These are phyloP conservation scores for Hyaloscypha bicolor DNA, from an alignment of 495 filamentous ascomycete species.

Conservation along the genomic window DNA sequence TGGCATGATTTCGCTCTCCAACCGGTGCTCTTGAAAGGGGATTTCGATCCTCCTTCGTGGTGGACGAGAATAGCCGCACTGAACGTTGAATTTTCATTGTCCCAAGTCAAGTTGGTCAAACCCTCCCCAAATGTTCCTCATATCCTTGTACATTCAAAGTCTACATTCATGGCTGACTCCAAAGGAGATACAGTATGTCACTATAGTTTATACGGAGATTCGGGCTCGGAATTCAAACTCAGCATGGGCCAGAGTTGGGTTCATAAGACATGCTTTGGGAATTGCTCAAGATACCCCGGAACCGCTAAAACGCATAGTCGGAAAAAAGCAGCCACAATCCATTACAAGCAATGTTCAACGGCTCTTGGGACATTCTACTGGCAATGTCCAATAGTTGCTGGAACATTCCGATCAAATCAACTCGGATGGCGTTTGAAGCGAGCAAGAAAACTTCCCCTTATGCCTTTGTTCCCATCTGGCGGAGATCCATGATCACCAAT, in stretches of 20 bases:
- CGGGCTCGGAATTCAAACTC: neutral
- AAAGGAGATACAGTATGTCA: neutral
- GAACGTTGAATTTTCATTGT: too few relatives aligned
- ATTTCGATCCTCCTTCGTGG: too few relatives aligned
- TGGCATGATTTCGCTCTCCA: too few relatives aligned
- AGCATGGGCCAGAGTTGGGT: conserved; percentile 7
- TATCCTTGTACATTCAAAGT: neutral
- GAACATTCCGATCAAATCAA: conserved; percentile 7
- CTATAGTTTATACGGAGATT: neutral
- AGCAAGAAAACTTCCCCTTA: conserved; percentile 24
- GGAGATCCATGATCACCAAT: conserved; percentile 16
- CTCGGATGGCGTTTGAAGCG: conserved; percentile 28
- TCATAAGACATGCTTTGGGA: conserved; percentile 7
- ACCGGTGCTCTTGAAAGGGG: too few relatives aligned
- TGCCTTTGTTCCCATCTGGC: conserved; percentile 13
- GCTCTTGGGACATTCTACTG: too few relatives aligned
- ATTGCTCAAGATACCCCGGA: conserved; percentile 8
- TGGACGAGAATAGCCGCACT: too few relatives aligned
- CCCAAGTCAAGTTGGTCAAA: too few relatives aligned
- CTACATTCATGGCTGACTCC: neutral
- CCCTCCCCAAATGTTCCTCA: too few relatives aligned
- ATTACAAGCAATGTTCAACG: too few relatives aligned
- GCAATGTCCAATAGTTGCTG: too few relatives aligned
- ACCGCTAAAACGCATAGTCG: conserved; percentile 2
- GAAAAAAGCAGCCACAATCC: neutral